phyloP scores from a whole-genome alignment of 2,329 filamentous ascomycete genomes.

The Blumeria graminis region DNA sequence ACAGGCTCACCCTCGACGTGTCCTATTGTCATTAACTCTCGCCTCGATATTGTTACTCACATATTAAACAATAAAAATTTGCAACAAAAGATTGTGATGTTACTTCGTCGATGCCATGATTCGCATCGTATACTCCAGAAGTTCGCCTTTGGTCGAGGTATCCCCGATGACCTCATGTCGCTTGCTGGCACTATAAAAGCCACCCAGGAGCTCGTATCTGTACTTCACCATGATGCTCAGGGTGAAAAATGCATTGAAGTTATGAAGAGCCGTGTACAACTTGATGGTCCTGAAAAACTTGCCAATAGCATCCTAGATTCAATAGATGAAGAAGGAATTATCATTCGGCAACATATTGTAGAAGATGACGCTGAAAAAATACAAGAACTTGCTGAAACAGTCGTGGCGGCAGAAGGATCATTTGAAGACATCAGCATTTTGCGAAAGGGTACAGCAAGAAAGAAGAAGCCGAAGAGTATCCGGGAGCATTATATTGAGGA shows the following conservation, averaged over 20 bases:
- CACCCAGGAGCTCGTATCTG: slow-evolving; percentile 37
- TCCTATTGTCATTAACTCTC: slow-evolving; percentile 47
- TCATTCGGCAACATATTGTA: slow-evolving; percentile 53
- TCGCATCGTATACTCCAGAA: slow-evolving; percentile 79
- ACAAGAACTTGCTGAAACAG: slow-evolving; percentile 46
- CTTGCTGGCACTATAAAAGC: slow-evolving; percentile 60
- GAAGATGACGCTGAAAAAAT: slow-evolving; percentile 48
- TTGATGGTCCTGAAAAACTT: slow-evolving; percentile 42
- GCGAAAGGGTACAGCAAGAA: slow-evolving; percentile 16
- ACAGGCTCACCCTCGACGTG: slow-evolving; percentile 67
- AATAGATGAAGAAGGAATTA: slow-evolving; percentile 83
- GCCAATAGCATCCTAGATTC: slow-evolving; percentile 47
- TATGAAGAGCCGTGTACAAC: slow-evolving; percentile 32
- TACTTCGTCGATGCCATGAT: slow-evolving; percentile 58
- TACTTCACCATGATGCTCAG: slow-evolving; percentile 17
- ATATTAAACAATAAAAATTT: slow-evolving; percentile 44
- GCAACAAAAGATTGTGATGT: slow-evolving; percentile 39
- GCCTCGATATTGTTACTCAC: slow-evolving; percentile 58
- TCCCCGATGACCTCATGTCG: slow-evolving; percentile 69
- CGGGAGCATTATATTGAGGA: slow-evolving; percentile 35
- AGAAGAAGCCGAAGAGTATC: slow-evolving; percentile 22
- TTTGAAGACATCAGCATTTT: slow-evolving; percentile 21
- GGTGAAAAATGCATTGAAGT: slow-evolving; percentile 18
- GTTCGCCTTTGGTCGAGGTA: slow-evolving; percentile 77
- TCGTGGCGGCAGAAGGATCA: slow-evolving; percentile 40